These are phyloP conservation scores for Chlorencoelia australis DNA, from an alignment of 2,329 filamentous ascomycete species.

Conservation along the genomic window DNA sequence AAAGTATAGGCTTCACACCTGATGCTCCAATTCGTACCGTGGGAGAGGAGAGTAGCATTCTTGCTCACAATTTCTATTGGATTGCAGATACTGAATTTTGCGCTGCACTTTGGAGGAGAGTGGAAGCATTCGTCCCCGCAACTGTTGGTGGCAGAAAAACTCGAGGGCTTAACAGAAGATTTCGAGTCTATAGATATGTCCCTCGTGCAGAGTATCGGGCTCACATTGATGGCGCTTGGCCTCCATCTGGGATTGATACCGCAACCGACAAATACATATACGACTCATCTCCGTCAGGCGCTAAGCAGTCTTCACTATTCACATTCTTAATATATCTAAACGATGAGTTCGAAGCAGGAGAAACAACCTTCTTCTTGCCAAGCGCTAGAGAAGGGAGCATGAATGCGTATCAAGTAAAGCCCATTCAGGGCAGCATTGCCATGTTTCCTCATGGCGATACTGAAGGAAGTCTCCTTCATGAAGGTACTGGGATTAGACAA, in stretches of 20 bases:
- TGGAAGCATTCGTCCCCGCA: constrained; percentile 46
- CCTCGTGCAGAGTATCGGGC: constrained; percentile 62
- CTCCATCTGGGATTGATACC: constrained; percentile 52
- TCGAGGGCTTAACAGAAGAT: constrained; percentile 57
- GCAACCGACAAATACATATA: constrained; percentile 45
- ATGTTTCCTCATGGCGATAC: constrained; percentile 63
- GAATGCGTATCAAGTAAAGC: constrained; percentile 59
- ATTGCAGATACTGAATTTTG: constrained; percentile 54
- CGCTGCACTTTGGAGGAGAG: constrained; percentile 51
- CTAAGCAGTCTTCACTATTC: constrained; percentile 56
- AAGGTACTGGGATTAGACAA: constrained; percentile 59
- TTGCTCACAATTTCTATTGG: constrained; percentile 70
- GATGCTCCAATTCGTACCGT: constrained; percentile 59
- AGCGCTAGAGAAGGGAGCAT: constrained; percentile 52
- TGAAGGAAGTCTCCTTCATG: constrained; percentile 54
- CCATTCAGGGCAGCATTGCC: constrained; percentile 57
- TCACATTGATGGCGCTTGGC: constrained; percentile 66
- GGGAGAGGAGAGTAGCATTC: constrained; percentile 48
- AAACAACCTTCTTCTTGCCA: constrained; percentile 62
- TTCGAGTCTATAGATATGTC: constrained; percentile 63
- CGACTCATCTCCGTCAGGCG: constrained; percentile 48
- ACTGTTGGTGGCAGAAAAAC: constrained; percentile 45
- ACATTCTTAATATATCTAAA: constrained; percentile 62
- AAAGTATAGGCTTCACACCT: constrained; percentile 54
- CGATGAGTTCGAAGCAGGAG: constrained; percentile 61